Evolutionary conservation across 2,329 filamentous ascomycete species (phyloP), one percentile per base, ranked within the genome.

Genomic region (Diaporthe sp.): DNA sequence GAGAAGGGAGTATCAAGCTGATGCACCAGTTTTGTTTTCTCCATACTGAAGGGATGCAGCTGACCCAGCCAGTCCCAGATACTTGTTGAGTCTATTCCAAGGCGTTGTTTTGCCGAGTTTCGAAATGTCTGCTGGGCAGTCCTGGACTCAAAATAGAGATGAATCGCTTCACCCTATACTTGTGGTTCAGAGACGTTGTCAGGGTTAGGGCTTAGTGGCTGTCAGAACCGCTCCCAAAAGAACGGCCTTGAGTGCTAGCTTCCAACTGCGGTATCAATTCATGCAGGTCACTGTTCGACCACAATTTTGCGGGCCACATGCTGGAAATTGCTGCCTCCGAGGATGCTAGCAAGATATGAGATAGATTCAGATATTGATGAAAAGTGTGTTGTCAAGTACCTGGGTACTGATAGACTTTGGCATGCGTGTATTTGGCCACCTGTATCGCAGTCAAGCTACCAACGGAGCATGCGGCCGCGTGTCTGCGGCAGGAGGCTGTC

Each of bases 1-100:
- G 92, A 91, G 80, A 90, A 94, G 0, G 92, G 92, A 3, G 90
- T 90, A 64, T 93, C 91, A 33, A 93, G 87, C 78, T 92, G 91
- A 80, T 92, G 91, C 25, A 92, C 84, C 12, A 90, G 85, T 80
- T 89, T 92, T 75, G 89, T 92, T 58, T 87, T 87, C 58, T 88
- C 87, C 86, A 89, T 88, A 13, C 17, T 66, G 10, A 19, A 47
- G 8, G n/a, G 1, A 15, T 30, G 25, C 13, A 45, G 17, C 40
- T 9, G 52, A 45, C 42, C 8, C 22, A 8, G 25, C 13, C 8
- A 42, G 25, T 10, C 8, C 54, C 35, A 15, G 8, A n/a, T 6
- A 19, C 1, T 10, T 54, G 13, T 22, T 22, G 19, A 0, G 9
- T 13, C 22, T 40, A 19, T 28, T 47, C 22, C 17, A 25, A 7